Evolutionary conservation across 805 yeast genomes (phyloP).

Genomic region (Schwanniomyces occidentalis): DNA sequence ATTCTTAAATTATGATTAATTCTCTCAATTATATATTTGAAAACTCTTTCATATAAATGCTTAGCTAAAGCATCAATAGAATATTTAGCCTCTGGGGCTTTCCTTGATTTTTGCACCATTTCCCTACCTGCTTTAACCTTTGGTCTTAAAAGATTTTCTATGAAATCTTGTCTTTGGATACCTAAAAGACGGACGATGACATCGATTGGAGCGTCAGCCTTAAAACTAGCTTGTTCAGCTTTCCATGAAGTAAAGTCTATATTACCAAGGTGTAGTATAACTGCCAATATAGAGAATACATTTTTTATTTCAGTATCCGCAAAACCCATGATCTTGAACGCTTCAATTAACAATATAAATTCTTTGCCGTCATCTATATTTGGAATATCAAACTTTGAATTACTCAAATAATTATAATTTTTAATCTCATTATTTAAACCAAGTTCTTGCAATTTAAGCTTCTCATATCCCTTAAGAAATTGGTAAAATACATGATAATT

Average conservation of each 20-base stretch:
- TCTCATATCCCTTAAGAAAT: conserved; percentile 64
- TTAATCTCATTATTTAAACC: conserved; percentile 41
- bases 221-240: conserved; percentile 74
- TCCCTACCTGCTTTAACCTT: conserved; percentile 91
- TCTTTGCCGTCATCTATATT: conserved; percentile 77
- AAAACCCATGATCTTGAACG: conserved; percentile 77
- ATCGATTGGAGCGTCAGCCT: conserved; percentile 50
- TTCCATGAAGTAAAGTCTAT: conserved; percentile 65
- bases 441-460: conserved; percentile 44
- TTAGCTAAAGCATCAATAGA: conserved; percentile 87
- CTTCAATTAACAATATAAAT: conserved; percentile 58
- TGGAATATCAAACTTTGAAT: conserved; percentile 56
- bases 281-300: conserved; percentile 68
- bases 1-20: conserved; percentile 64
- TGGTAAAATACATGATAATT: conserved; percentile 95
- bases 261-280: conserved; percentile 84
- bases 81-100: conserved; percentile 75
- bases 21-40: conserved; percentile 70
- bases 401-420: conserved; percentile 57
- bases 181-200: conserved; percentile 65
- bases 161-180: conserved; percentile 49
- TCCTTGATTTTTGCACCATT: conserved; percentile 74
- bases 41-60: conserved; percentile 79
- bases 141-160: conserved; percentile 68
- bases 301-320: conserved; percentile 50